Conservation (phyloP, 2,329 filamentous ascomycete species). For the Aureobasidium sp. region DNA sequence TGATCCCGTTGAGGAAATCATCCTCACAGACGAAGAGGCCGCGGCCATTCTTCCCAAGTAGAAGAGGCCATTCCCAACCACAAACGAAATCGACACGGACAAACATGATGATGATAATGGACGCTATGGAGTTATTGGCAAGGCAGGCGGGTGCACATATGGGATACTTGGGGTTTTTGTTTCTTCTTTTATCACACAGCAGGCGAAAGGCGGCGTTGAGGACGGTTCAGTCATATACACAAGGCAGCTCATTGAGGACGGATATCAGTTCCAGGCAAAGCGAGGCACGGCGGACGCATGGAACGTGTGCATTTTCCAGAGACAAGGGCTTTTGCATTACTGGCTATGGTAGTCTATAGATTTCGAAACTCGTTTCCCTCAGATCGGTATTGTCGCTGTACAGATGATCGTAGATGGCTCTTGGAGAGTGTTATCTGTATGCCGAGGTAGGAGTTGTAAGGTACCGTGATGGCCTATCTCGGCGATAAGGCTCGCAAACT, state of each 20-base stretch:
- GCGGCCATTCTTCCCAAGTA: conserved; percentile 61
- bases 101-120: conserved; percentile 8
- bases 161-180: background rate
- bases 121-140: background rate
- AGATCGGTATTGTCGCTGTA: background rate
- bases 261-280: background rate
- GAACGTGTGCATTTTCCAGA: background rate
- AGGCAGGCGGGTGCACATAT: background rate
- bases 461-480: conserved; percentile 10
- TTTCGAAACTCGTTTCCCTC: background rate
- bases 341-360: background rate
- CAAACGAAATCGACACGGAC: background rate
- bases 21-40: conserved; percentile 69
- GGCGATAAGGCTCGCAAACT: conserved; percentile 1
- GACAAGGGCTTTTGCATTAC: background rate
- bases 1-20: conserved; percentile 72
- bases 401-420: background rate
- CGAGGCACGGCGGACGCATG: background rate
- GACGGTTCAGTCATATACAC: background rate
- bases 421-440: background rate
- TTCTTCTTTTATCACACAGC: background rate
- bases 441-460: background rate
- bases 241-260: background rate
- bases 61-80: conserved; percentile 17
- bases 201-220: background rate